Conservation (phyloP, 495 filamentous ascomycete species). For the Aspergillus ostianus region DNA sequence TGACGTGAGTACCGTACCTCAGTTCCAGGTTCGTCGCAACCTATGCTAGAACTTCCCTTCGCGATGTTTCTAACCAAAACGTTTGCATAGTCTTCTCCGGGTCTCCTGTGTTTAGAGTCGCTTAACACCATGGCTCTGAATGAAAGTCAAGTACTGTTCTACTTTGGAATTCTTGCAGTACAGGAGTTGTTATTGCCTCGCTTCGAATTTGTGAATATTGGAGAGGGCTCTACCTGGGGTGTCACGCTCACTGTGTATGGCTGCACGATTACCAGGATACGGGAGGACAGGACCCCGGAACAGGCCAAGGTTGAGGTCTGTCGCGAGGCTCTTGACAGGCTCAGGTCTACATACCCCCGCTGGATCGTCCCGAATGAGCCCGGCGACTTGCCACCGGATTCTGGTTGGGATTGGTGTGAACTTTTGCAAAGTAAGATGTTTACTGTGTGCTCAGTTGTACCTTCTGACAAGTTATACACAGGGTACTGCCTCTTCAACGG, state of each 20-base stretch:
- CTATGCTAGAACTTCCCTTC: not conserved
- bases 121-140: conserved; percentile 11
- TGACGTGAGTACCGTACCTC: not conserved
- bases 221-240: conserved; percentile 15
- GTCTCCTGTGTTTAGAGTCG: conserved; percentile 1
- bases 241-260: conserved; percentile 36
- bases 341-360: conserved; percentile 22
- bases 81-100: not conserved
- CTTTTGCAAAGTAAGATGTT: conserved; percentile 30
- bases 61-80: not conserved
- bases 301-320: conserved; percentile 29
- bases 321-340: conserved; percentile 23
- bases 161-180: conserved; percentile 29
- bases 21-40: not conserved
- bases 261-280: conserved; percentile 23
- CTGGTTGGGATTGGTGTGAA: conserved; percentile 30
- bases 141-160: conserved; percentile 28
- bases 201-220: conserved; percentile 23
- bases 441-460: not conserved
- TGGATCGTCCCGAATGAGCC: conserved; percentile 33
- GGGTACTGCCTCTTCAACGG: conserved; percentile 26
- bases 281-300: conserved; percentile 6
- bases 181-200: conserved; percentile 26
- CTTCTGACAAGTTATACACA: conserved; percentile 10
- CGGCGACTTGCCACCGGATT: conserved; percentile 9